phyloP scores from a whole-genome alignment of 306 rosid species.

The Cicer arietinum region DNA sequence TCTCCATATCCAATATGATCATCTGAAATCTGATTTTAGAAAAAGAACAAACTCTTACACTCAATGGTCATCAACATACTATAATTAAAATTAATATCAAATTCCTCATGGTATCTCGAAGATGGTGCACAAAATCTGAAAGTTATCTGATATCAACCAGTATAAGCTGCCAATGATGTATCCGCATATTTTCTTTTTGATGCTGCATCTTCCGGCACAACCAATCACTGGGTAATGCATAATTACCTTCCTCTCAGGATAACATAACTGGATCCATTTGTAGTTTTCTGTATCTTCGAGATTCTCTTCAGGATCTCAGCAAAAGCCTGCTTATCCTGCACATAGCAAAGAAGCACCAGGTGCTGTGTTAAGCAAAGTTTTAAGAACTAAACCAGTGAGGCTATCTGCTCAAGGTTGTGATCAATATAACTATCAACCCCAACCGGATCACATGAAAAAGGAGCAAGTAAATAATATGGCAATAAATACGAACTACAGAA shows the following conservation, averaged over 20 bases:
- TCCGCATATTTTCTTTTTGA: background rate
- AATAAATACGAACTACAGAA: constrained; percentile 1
- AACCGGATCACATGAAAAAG: constrained; percentile 24
- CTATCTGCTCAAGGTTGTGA: constrained; percentile 3
- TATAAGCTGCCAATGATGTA: constrained; percentile 1
- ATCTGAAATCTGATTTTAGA: constrained; percentile 7
- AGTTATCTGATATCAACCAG: constrained; percentile 17
- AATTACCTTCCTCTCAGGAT: constrained; percentile 69
- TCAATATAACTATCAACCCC: constrained; percentile 2
- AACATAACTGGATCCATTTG: constrained; percentile 69
- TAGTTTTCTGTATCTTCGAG: constrained; percentile 81
- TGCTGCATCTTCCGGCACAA: constrained; percentile 27
- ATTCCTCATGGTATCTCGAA: constrained; percentile 27
- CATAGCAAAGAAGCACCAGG: constrained; percentile 23
- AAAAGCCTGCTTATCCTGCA: constrained; percentile 93
- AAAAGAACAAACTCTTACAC: constrained; percentile 6
- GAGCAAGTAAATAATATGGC: constrained; percentile 15
- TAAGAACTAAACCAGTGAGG: constrained; percentile 16
- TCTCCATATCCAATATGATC: background rate
- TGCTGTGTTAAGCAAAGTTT: constrained; percentile 24
- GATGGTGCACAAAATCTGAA: constrained; percentile 22
- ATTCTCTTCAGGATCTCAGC: constrained; percentile 86
- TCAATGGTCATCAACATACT: constrained; percentile 21
- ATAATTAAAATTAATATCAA: background rate
- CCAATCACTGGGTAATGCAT: constrained; percentile 1